Percentiles rank a stretch among this genome's conserved stretches.
These are phyloP conservation scores for Excoecaria agallocha DNA, from an alignment of 345 rosid species.

Conservation along the genomic window DNA sequence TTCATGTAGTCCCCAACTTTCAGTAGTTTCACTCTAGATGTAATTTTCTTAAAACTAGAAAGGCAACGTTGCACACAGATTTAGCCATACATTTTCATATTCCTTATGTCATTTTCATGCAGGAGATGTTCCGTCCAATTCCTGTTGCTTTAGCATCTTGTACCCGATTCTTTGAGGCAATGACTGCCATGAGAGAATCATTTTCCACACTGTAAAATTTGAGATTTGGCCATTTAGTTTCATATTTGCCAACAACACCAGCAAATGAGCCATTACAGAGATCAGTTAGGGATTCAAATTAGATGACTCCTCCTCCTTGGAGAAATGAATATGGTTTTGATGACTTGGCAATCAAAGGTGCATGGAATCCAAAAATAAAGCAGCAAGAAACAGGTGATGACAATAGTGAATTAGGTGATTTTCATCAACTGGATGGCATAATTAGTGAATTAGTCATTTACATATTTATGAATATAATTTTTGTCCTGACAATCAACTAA, in stretches of 20 bases:
- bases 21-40: not conserved
- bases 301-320: conserved; percentile 72
- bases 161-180: conserved; percentile 94
- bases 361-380: conserved; percentile 39
- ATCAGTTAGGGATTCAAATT: conserved; percentile 44
- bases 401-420: conserved; percentile 39
- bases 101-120: conserved; percentile 10
- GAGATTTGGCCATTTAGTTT: conserved; percentile 64
- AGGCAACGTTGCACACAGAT: not conserved
- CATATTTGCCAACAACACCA: conserved; percentile 61
- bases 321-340: conserved; percentile 61
- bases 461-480: too few species aligned
- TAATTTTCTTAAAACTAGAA: not conserved
- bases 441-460: too few species aligned
- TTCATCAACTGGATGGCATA: conserved; percentile 39
- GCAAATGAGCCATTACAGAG: conserved; percentile 40
- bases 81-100: not conserved
- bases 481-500: too few species aligned
- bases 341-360: conserved; percentile 49
- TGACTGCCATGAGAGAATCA: conserved; percentile 99
- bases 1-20: not conserved
- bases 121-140: conserved; percentile 99
- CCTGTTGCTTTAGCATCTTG: conserved; percentile 98
- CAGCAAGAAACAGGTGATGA: conserved; percentile 43
- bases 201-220: conserved; percentile 81